Conservation (phyloP, 768 basidiomycete genomes). For the Sutorius australiensis region DNA sequence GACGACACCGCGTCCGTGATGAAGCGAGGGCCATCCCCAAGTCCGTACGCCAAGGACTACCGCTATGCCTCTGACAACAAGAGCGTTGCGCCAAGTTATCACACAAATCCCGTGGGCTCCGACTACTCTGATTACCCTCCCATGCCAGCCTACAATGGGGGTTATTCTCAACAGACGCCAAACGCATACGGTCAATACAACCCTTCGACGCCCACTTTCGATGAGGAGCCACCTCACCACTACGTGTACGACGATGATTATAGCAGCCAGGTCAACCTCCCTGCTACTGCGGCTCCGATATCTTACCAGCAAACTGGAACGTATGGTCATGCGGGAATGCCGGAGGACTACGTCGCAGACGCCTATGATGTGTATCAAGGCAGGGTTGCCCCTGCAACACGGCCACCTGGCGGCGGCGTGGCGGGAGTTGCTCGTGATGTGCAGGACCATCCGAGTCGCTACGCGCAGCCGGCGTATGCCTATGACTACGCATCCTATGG, state of each 20-base stretch:
- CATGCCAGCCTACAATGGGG: conserved; percentile 71
- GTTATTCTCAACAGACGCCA: conserved; percentile 57
- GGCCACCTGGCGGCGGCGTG: conserved; percentile 31
- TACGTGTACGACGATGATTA: conserved; percentile 66
- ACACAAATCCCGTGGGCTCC: conserved; percentile 38
- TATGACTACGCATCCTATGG: conserved; percentile 30
- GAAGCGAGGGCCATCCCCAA: conserved; percentile 53
- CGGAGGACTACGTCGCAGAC: conserved; percentile 39
- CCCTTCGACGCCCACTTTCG: conserved; percentile 53
- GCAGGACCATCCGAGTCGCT: conserved; percentile 34
- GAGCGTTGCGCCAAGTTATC: conserved; percentile 35
- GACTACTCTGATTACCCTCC: conserved; percentile 53
- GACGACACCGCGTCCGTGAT: conserved; percentile 53
- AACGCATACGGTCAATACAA: conserved; percentile 54
- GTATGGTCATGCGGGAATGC: conserved; percentile 15
- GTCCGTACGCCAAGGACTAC: conserved; percentile 52
- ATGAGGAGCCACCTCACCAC: conserved; percentile 46
- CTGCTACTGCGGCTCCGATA: conserved; percentile 57
- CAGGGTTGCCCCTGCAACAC: conserved; percentile 37
- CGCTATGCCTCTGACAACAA: conserved; percentile 51
- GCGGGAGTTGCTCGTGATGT: conserved; percentile 38
- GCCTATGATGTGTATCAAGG: conserved; percentile 56
- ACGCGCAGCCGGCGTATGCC: conserved; percentile 19
- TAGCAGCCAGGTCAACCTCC: conserved; percentile 59
- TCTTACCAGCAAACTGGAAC: conserved; percentile 37